Conservation (phyloP, 2,329 filamentous ascomycete genomes). For the Aspergillus uvarum region DNA sequence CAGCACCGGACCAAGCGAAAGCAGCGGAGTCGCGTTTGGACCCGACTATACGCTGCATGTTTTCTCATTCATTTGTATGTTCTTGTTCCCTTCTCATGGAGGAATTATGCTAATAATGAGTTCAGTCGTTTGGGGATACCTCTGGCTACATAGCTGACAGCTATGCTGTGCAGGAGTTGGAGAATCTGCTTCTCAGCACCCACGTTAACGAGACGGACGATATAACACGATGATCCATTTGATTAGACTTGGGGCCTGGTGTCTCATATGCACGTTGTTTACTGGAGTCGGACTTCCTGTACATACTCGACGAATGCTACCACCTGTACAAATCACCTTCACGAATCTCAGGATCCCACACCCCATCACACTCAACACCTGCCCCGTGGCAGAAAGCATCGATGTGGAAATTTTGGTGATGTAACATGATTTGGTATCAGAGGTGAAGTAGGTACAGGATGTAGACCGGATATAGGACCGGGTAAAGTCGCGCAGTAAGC, state of each 20-base stretch:
- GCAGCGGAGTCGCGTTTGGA: neutral
- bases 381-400: conserved; percentile 35
- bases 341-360: conserved; percentile 35
- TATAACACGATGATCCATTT: neutral
- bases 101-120: neutral
- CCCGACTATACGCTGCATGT: conserved; percentile 3
- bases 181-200: neutral
- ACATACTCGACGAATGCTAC: neutral
- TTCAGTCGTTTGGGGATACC: conserved; percentile 12
- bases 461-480: neutral
- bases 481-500: neutral
- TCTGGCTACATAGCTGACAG: conserved; percentile 11
- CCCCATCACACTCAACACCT: conserved; percentile 49
- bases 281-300: neutral
- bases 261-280: neutral
- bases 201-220: neutral
- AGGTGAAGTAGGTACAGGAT: neutral
- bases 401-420: too few species aligned
- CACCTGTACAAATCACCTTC: neutral
- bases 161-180: neutral
- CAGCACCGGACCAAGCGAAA: conserved; percentile 7
- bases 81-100: neutral
- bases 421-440: too few species aligned
- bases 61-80: conserved; percentile 19
- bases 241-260: neutral